A percentile compares a stretch with the other conserved stretches of the same genome.
These are phyloP conservation scores for Setaria viridis DNA, from an alignment of 202 grass and related monocot genomes.

Conservation along the genomic window DNA sequence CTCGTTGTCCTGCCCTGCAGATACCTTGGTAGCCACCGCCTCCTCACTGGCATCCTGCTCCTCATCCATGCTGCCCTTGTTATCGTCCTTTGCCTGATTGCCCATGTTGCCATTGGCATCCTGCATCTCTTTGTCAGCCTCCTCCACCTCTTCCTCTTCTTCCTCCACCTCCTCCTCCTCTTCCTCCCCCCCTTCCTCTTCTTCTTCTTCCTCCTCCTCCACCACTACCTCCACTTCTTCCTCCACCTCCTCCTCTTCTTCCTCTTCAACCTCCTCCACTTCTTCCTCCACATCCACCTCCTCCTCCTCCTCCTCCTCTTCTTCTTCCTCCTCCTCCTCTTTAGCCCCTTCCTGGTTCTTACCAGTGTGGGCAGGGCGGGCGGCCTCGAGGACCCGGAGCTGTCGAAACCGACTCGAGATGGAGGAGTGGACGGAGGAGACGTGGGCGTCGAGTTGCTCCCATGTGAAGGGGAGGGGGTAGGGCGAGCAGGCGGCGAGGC, in stretches of 20 bases:
- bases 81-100: not conserved
- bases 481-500: slow-evolving; percentile 48
- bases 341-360: not conserved
- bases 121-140: not conserved
- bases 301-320: not conserved
- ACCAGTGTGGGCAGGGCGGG: not conserved
- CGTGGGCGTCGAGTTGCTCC: slow-evolving; percentile 50
- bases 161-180: not conserved
- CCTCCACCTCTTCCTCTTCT: not conserved
- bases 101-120: not conserved
- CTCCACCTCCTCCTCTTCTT: not conserved
- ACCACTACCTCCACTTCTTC: too few relatives aligned
- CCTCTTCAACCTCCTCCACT: not conserved
- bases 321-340: not conserved
- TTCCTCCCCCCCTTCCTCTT: not conserved
- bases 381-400: slow-evolving; percentile 42
- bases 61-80: not conserved
- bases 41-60: not conserved
- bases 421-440: slow-evolving; percentile 48
- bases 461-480: slow-evolving; percentile 48
- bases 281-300: not conserved
- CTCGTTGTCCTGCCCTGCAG: not conserved
- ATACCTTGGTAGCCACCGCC: not conserved
- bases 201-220: slow-evolving; percentile 4
- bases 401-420: slow-evolving; percentile 37